phyloP scores from a whole-genome alignment of 2,329 filamentous ascomycete species.

The Aspergillus bombycis region DNA sequence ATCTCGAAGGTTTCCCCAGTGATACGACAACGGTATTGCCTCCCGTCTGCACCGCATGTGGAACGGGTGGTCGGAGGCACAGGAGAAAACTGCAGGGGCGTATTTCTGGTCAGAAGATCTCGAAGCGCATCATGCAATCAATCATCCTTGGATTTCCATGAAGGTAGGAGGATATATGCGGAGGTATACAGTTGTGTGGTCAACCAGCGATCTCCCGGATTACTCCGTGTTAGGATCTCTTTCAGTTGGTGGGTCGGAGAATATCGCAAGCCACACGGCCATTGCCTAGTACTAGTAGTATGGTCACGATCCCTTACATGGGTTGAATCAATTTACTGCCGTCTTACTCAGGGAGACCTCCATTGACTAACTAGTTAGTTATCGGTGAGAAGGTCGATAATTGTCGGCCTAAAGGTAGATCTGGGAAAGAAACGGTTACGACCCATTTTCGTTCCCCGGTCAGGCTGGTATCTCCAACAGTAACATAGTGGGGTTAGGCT shows the following conservation, averaged over 20 bases:
- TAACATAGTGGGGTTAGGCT: background rate
- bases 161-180: background rate
- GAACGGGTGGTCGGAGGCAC: background rate
- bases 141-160: background rate
- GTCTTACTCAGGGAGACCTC: background rate
- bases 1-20: background rate
- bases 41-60: background rate
- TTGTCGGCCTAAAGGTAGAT: slow-evolving; percentile 1
- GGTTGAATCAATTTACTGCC: background rate
- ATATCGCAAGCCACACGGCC: slow-evolving; percentile 9
- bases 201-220: background rate
- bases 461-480: background rate
- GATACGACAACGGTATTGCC: background rate
- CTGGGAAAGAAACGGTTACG: slow-evolving; percentile 8
- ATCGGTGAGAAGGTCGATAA: background rate
- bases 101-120: background rate
- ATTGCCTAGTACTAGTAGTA: no score
- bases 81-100: background rate
- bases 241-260: slow-evolving; percentile 9
- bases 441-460: background rate
- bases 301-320: background rate
- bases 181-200: background rate
- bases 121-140: background rate
- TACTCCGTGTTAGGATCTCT: slow-evolving; percentile 4
- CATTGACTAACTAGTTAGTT: background rate